A percentile compares a stretch with the other conserved stretches of the same genome.
Evolutionary conservation across 306 rosid species (phyloP).

Genomic region (Quercus variabilis): DNA sequence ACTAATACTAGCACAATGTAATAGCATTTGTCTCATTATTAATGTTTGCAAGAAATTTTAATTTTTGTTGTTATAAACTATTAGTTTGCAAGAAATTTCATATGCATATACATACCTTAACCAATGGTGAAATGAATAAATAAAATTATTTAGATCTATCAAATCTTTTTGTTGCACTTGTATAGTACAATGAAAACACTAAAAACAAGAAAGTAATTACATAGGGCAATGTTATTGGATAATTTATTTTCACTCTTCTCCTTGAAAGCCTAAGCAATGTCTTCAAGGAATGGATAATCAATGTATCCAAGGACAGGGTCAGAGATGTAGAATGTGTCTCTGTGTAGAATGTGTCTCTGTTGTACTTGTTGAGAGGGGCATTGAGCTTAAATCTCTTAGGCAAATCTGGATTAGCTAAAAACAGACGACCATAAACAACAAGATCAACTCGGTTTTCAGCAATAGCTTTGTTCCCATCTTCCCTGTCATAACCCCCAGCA

Average conservation of each 20-base stretch:
- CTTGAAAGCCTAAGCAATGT: neutral
- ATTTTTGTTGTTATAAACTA: no score
- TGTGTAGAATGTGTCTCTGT: constrained; percentile 40
- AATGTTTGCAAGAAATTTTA: no score
- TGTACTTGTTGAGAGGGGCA: constrained; percentile 61
- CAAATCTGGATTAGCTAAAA: constrained; percentile 73
- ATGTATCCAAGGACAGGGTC: constrained; percentile 60
- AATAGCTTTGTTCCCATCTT: constrained; percentile 49
- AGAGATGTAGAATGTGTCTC: constrained; percentile 39
- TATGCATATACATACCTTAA: no score
- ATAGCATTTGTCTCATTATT: no score
- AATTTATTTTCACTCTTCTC: neutral
- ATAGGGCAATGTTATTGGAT: neutral
- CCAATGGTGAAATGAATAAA: no score
- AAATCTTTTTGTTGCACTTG: no score
- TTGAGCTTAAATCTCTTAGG: constrained; percentile 56
- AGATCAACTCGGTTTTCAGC: constrained; percentile 43
- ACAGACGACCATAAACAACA: constrained; percentile 33
- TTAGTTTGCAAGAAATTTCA: no score
- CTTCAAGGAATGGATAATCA: constrained; percentile 63
- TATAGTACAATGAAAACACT: neutral
- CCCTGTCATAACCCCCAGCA: constrained; percentile 48
- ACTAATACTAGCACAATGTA: no score
- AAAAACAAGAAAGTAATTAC: neutral
- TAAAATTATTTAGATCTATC: neutral